Base-by-base conservation (phyloP, 1,284 basidiomycete species). In the Mycena sp. region DNA sequence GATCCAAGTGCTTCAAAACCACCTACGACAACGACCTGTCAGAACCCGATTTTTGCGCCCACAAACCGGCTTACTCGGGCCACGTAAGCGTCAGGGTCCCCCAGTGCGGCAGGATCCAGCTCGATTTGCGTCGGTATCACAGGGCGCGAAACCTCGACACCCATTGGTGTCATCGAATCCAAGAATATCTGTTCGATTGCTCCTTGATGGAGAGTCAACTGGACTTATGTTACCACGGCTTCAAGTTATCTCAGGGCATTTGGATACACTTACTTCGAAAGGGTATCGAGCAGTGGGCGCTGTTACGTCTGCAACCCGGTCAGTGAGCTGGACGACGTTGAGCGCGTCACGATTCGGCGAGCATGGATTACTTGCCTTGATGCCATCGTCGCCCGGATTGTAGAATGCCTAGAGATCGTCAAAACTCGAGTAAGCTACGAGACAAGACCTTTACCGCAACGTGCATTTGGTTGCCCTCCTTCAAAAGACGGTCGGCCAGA, bases 141-240 rank as follows among this genome's bases (percentile, higher is more conserved):
- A 0, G 88, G 85, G 26, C 90, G 81, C 38, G 86, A 83, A 26
- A 93, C 88, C 65, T 81, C 70, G 6, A 89, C 63, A 5, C 85
- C 86, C 67, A 81, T 74, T n/a, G 69, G 59, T 10, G 67, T 76
- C 82, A 91, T 84, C 0, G 87, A 85, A 69, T 91, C 88, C 29
- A 90, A 68, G 71, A 93, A 89, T 23, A 92, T 85, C 0, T 80
- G 75, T 73, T 93, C 90, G 38, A 93, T 91, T 3, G 84, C 85
- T 1, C 90, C 91, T 78, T 93, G 91, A 67, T 91, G 87, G n/a
- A 92, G 77, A 0, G 90, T 91, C 6, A 86, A 77, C 87, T 92
- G 52, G 65, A 40, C n/a, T 37, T 28, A 46, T 23, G 25, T 52
- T 45, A 25, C 32, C 30, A 41, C 29, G n/a, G n/a, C n/a, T n/a